Base-by-base conservation (phyloP, 371 early-diverging fungal genomes). In the Mucor lusitanicus region DNA sequence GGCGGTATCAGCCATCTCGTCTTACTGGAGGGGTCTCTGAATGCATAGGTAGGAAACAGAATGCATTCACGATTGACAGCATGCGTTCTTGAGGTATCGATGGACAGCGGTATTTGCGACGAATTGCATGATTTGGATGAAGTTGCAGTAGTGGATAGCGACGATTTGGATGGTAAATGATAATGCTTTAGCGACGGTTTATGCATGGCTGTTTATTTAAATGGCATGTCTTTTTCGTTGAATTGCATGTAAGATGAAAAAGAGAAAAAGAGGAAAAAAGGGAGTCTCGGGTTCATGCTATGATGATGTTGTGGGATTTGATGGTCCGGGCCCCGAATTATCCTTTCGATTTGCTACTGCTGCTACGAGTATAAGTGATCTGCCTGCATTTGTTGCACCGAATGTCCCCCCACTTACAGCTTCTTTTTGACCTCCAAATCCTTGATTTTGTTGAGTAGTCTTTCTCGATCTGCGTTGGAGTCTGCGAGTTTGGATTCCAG, bases 1-100 rank as follows among this genome's bases (percentile, higher is more conserved):
- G 5, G 54, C 0, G 15, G 23, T 25, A 33, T 19, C 4, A 35
- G 35, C 35, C 1, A 9, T 9, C 17, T 0, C 0, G 3, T 2
- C 12, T 25, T 72, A 68, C 72, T 58, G 27, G 54, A 23, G 23
- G 72, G 68, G 17, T 64, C 46, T 61, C 58, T 57, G 25, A 37
- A 54, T 8, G 68, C 72, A 57, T 71, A 71, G 19, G 72, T 61
- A 35, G 72, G 72, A 13, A 71, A 67, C 21, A 71, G 21, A 2
- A 71, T 64, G 30, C 72, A 71, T 50, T 71, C 72, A 44, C 46
- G 19, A 27, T 25, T 17, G 12, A 40, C 19, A 21, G 48, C 1
- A 48, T 48, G 48, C 19, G 48, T 23, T n/a, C 8, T 48, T 46
- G 32, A n/a, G n/a, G n/a, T 48, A 8, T 15, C 32, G 17, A 35